Evolutionary conservation across 306 rosid genomes (phyloP).

Genomic region (Vigna nakashimae): DNA sequence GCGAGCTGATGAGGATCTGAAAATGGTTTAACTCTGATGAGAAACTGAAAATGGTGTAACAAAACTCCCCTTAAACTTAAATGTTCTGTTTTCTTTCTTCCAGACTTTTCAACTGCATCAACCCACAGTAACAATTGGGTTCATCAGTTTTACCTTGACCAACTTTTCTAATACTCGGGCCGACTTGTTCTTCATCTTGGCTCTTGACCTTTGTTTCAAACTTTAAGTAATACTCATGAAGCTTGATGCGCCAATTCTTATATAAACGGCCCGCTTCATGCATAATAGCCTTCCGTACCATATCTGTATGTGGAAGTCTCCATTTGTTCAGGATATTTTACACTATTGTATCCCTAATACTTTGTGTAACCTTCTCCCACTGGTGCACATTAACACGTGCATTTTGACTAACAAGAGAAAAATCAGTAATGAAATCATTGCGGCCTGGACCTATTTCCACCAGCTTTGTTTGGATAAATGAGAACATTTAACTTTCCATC

Average conservation of each 20-base stretch:
- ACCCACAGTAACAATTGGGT: no score
- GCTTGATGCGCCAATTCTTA: constrained; percentile 52
- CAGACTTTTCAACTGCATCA: no score
- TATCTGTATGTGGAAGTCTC: constrained; percentile 52
- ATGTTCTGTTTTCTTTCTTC: no score
- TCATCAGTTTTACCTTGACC: no score
- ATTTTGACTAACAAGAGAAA: constrained; percentile 50
- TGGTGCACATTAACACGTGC: constrained; percentile 44
- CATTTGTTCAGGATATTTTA: constrained; percentile 47
- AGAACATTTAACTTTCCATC: constrained; percentile 58
- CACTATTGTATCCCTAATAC: constrained; percentile 46
- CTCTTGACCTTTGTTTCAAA: constrained; percentile 41
- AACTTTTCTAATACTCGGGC: no score
- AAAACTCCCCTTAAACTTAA: no score
- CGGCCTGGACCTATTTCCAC: constrained; percentile 58
- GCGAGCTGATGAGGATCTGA: no score
- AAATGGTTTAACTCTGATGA: constrained; percentile 20
- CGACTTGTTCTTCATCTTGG: no score
- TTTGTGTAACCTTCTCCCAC: constrained; percentile 48
- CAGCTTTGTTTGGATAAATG: constrained; percentile 49
- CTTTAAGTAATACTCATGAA: constrained; percentile 44
- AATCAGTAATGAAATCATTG: constrained; percentile 51
- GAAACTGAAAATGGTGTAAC: not conserved
- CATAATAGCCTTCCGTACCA: constrained; percentile 46
- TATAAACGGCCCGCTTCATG: constrained; percentile 50